Base-by-base conservation (phyloP, 1,284 basidiomycete genomes). In the Rhizoctonia solani region DNA sequence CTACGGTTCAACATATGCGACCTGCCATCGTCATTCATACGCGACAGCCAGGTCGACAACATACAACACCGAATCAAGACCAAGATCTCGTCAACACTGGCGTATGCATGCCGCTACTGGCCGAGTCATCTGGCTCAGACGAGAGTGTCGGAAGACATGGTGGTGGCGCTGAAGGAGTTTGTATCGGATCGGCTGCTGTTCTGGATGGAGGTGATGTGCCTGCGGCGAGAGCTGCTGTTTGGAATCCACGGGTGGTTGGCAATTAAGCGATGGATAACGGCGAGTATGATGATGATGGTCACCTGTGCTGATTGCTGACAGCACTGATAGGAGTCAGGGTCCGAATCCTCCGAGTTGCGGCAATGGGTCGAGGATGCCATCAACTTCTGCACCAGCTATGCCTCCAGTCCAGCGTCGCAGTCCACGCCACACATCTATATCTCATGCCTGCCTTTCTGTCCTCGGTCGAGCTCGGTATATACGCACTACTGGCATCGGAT, bases 371-470 rank as follows among this genome's bases (percentile, higher is more conserved):
- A 16, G 44, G 54, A 56, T 19, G 34, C 39, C 21, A n/a, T 25
- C 14, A 27, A 21, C 3, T 56, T 42, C 25, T 32, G 25, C 4
- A 23, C 19, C 3, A 34, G 13, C 11, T 54, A 32, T 32, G 4
- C 52, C 4, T 11, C 54, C 14, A 55, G 37, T n/a, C 54, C 37
- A 3, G 34, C 27, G 9, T 55, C 54, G 2, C 5, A 23, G 14
- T 41, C 34, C 23, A 55, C 54, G 3, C 54, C 54, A 5, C 54
- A 55, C 23, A 55, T 55, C 14, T 56, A 55, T n/a, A n/a, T 55
- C 5, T 55, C 54, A n/a, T 32, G 34, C 13, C 34, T 55, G n/a
- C 54, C 54, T 3, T 55, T 55, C 42, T 55, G 54, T n/a, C 54
- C 37, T n/a, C 23, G 42, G n/a, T n/a, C 5, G 16, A 34, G 37